Evolutionary conservation across 75 land plant genomes (phyloP).

Genomic region (Sequoia sempervirens): DNA sequence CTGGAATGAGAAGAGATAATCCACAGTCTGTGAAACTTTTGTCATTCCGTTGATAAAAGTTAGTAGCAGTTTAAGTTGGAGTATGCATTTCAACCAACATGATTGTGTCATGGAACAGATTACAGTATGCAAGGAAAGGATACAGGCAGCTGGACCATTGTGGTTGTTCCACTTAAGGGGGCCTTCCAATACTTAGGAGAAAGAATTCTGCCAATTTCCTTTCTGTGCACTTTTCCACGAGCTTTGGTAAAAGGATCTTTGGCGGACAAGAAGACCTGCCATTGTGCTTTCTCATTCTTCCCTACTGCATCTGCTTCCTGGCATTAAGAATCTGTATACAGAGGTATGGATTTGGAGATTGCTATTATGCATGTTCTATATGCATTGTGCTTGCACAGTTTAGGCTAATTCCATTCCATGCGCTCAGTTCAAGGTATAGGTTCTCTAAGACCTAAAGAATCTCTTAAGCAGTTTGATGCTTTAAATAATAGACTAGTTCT

Average conservation of each 20-base stretch:
- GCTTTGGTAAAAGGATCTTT: neutral
- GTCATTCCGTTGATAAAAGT: neutral
- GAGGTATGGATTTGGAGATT: too few species aligned
- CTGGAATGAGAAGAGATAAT: slow-evolving; percentile 14
- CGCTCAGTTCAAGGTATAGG: neutral
- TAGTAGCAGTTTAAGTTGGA: neutral
- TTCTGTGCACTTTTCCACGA: neutral
- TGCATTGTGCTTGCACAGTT: neutral
- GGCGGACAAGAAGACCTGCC: neutral
- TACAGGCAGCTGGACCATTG: neutral
- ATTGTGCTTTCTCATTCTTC: neutral
- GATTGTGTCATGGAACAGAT: neutral
- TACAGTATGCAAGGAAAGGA: neutral
- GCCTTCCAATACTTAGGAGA: neutral
- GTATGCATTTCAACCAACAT: neutral
- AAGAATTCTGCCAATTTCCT: neutral
- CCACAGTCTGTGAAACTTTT: slow-evolving; percentile 12
- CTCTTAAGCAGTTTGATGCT: neutral
- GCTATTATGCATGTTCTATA: neutral
- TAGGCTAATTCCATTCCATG: neutral
- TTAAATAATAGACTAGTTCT: neutral
- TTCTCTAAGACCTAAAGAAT: neutral
- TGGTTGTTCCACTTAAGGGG: neutral
- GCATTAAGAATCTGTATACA: neutral
- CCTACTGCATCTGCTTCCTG: neutral